These are phyloP conservation scores for Nitzschia sp. DNA, from an alignment of 108 stramenopile species.

Conservation along the genomic window DNA sequence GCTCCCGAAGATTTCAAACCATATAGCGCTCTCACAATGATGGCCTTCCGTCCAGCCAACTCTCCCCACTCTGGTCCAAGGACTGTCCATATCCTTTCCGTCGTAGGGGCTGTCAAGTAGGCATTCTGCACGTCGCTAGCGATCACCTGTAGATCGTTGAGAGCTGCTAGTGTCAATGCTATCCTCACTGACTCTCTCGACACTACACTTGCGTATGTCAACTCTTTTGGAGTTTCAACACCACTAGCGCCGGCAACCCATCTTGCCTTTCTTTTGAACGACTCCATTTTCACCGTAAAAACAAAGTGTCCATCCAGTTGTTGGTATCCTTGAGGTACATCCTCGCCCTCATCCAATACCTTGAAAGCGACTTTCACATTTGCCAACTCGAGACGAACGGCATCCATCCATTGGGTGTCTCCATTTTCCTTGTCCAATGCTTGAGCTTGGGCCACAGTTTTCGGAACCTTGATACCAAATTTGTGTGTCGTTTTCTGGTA, in stretches of 20 bases:
- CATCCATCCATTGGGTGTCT: conserved; percentile 39
- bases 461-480: conserved; percentile 36
- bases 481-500: conserved; percentile 32
- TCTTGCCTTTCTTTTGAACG: conserved; percentile 29
- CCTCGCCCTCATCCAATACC: conserved; percentile 16
- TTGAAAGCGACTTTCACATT: conserved; percentile 36
- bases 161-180: conserved; percentile 22
- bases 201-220: conserved; percentile 34
- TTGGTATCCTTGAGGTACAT: conserved; percentile 30
- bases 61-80: conserved; percentile 40
- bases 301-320: conserved; percentile 39
- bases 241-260: conserved; percentile 42
- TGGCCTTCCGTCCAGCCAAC: conserved; percentile 21
- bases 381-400: conserved; percentile 39
- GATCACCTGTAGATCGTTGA: conserved; percentile 19
- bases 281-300: conserved; percentile 23
- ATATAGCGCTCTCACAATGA: conserved; percentile 39
- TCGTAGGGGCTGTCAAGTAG: conserved; percentile 28
- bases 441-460: conserved; percentile 25
- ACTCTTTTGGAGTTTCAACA: not conserved
- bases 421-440: conserved; percentile 21
- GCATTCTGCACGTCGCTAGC: conserved; percentile 33
- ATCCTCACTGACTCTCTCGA: conserved; percentile 37
- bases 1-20: conserved; percentile 45
- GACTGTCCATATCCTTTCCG: conserved; percentile 29